Conservation (phyloP, 2,329 filamentous ascomycete species). For the Trichoderma sp. region DNA sequence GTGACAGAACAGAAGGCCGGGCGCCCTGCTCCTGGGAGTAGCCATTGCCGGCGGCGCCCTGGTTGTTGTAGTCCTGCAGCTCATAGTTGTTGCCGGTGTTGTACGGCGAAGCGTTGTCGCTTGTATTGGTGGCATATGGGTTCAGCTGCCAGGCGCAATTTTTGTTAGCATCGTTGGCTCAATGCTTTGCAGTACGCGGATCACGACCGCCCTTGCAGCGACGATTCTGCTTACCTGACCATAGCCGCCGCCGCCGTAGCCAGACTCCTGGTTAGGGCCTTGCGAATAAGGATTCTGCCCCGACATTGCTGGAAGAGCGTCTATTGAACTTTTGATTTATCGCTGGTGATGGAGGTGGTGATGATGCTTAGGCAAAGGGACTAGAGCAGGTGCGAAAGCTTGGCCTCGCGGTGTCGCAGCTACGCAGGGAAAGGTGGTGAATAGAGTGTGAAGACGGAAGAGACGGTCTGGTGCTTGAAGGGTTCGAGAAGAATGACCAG, state of each 20-base stretch:
- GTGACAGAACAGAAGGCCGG: constrained; percentile 46
- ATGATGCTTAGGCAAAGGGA: neutral
- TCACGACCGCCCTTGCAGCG: neutral
- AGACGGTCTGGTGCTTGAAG: constrained; percentile 2
- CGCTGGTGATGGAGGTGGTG: constrained; percentile 3
- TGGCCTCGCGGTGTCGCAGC: neutral
- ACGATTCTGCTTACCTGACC: constrained; percentile 24
- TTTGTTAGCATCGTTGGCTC: neutral
- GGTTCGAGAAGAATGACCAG: constrained; percentile 16
- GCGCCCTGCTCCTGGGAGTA: constrained; percentile 24
- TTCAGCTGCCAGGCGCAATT: constrained; percentile 19
- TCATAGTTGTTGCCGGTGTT: constrained; percentile 49
- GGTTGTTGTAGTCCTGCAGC: constrained; percentile 51
- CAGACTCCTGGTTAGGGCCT: constrained; percentile 24
- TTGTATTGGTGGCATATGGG: constrained; percentile 35
- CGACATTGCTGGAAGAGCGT: constrained; percentile 26
- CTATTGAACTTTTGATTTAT: neutral
- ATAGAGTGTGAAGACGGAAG: neutral
- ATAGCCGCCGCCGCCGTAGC: constrained; percentile 22
- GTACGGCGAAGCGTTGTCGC: constrained; percentile 55
- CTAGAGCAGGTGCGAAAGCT: neutral
- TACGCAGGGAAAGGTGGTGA: neutral
- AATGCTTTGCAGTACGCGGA: neutral
- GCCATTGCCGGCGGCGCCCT: constrained; percentile 3
- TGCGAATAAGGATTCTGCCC: constrained; percentile 28